Evolutionary conservation across 2,329 filamentous ascomycete genomes (phyloP).

Genomic region (Claviceps arundinis): DNA sequence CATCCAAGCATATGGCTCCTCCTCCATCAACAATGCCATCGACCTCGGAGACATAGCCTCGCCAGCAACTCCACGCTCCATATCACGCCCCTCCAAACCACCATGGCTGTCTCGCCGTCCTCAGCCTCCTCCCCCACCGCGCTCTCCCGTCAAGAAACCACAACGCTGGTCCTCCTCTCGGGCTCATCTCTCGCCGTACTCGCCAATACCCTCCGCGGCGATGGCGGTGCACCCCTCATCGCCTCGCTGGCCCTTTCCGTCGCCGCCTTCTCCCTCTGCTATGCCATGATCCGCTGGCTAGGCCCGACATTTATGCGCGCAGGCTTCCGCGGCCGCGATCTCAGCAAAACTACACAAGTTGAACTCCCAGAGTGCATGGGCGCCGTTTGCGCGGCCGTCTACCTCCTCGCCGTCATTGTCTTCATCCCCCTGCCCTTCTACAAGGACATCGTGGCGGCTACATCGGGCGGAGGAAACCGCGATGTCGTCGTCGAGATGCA

Average conservation of each 20-base stretch:
- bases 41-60: not conserved
- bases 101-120: not conserved
- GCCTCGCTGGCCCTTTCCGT: slow-evolving; percentile 79
- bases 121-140: slow-evolving; percentile 14
- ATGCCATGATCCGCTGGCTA: slow-evolving; percentile 84
- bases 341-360: slow-evolving; percentile 55
- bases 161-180: slow-evolving; percentile 47
- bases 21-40: not conserved
- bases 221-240: slow-evolving; percentile 70
- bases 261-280: slow-evolving; percentile 69
- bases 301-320: slow-evolving; percentile 78
- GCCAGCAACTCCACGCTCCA: not conserved
- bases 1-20: not conserved
- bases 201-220: slow-evolving; percentile 65
- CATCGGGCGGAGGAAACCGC: slow-evolving; percentile 82
- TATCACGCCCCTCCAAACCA: not conserved
- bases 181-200: slow-evolving; percentile 61
- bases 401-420: slow-evolving; percentile 73
- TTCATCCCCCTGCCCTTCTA: slow-evolving; percentile 98
- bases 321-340: slow-evolving; percentile 78
- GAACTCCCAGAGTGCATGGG: slow-evolving; percentile 96
- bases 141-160: slow-evolving; percentile 40
- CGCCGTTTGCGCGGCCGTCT: slow-evolving; percentile 81
- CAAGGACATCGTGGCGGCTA: slow-evolving; percentile 92
- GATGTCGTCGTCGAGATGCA: slow-evolving; percentile 70